Percentiles rank a stretch among this genome's conserved stretches.
Evolutionary conservation across 2,329 filamentous ascomycete genomes (phyloP).

Genomic region (Aureobasidium musti): DNA sequence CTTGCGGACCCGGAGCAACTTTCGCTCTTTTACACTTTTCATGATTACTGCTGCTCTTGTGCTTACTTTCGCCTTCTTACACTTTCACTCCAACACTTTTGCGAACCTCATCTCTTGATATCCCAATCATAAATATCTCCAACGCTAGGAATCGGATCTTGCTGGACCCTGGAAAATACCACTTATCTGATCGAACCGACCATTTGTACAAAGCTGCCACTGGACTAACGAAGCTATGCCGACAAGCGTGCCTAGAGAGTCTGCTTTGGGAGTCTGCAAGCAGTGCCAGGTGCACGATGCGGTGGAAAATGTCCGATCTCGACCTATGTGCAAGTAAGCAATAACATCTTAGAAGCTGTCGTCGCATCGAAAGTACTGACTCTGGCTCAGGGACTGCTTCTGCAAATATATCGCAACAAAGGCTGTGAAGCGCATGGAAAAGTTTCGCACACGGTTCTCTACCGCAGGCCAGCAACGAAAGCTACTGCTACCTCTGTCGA

Average conservation of each 20-base stretch:
- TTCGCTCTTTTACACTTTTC: slow-evolving; percentile 9
- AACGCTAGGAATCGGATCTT: no score
- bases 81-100: neutral
- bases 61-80: neutral
- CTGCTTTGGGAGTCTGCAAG: slow-evolving; percentile 48
- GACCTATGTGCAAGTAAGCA: slow-evolving; percentile 61
- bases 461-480: slow-evolving; percentile 50
- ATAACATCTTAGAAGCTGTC: neutral
- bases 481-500: slow-evolving; percentile 78
- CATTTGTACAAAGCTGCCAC: neutral
- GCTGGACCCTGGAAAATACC: slow-evolving; percentile 10
- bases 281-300: slow-evolving; percentile 58
- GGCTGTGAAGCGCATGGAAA: slow-evolving; percentile 73
- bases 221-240: neutral
- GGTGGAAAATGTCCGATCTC: slow-evolving; percentile 58
- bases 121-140: neutral
- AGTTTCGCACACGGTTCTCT: slow-evolving; percentile 49
- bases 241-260: neutral
- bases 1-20: slow-evolving; percentile 5
- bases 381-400: slow-evolving; percentile 67
- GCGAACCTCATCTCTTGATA: neutral
- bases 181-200: neutral
- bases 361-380: neutral
- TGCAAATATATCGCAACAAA: slow-evolving; percentile 75
- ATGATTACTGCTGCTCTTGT: neutral